A percentile compares a stretch with the other conserved stretches of the same genome.
These are phyloP conservation scores for Rubus parviflorus DNA, from an alignment of 306 rosid genomes.

Conservation along the genomic window DNA sequence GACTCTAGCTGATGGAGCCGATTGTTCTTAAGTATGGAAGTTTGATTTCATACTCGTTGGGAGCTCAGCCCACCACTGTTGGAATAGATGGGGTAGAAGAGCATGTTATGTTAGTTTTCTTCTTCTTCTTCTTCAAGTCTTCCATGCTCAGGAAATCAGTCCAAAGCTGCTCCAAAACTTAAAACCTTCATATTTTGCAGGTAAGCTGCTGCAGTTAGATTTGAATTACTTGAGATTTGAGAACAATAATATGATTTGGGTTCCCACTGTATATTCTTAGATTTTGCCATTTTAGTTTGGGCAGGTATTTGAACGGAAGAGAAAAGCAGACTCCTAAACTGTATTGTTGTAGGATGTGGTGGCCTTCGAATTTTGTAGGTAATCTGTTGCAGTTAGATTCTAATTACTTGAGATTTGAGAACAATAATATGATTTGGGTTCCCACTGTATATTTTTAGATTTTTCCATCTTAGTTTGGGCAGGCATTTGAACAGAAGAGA, in stretches of 20 bases:
- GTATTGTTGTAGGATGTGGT: conserved; percentile 60
- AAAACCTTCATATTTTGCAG: conserved; percentile 80
- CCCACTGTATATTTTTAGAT: not conserved
- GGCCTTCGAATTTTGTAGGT: conserved; percentile 83
- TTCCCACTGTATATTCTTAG: not conserved
- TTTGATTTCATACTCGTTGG: conserved; percentile 72
- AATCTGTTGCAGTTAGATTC: not conserved
- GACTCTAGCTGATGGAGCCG: conserved; percentile 57
- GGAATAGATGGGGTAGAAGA: conserved; percentile 79
- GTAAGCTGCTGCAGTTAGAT: conserved; percentile 34
- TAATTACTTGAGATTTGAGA: not conserved
- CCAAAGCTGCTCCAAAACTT: conserved; percentile 77
- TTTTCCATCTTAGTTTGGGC: conserved; percentile 33
- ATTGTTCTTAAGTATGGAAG: conserved; percentile 63
- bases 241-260: conserved; percentile 16
- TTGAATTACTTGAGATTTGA: not conserved
- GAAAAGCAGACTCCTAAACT: conserved; percentile 69
- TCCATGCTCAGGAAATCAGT: conserved; percentile 89
- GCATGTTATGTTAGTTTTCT: conserved; percentile 48
- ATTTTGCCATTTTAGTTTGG: conserved; percentile 28
- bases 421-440: conserved; percentile 14
- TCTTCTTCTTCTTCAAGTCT: conserved; percentile 62
- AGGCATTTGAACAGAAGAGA: conserved; percentile 72
- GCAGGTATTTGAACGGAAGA: conserved; percentile 72
- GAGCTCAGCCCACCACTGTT: conserved; percentile 71